A percentile compares a stretch with the other conserved stretches of the same genome.
phyloP scores from a whole-genome alignment of 129 eudicot species.

The Helianthus tuberosus region DNA sequence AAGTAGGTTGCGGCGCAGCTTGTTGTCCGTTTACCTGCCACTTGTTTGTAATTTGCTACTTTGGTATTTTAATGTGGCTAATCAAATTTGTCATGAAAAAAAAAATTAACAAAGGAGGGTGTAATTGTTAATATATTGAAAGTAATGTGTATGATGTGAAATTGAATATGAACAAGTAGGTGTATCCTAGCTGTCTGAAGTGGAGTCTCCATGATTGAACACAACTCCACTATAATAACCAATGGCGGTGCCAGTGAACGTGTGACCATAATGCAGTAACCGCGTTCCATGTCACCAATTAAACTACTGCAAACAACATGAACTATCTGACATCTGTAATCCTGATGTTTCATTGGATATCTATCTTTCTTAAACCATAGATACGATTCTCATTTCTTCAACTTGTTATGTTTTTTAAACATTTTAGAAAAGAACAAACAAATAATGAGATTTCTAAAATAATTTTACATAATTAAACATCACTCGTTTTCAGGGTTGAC shows the following conservation, averaged over 20 bases:
- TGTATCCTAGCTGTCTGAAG: conserved; percentile 37
- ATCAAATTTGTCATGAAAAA: no score
- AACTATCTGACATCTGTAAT: not conserved
- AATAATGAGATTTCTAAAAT: no score
- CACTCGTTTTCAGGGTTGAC: no score
- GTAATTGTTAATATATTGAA: not conserved
- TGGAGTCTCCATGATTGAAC: conserved; percentile 31
- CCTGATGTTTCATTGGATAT: not conserved
- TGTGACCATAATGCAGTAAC: not conserved
- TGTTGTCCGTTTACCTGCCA: no score
- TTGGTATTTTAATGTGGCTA: no score
- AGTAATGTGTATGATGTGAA: conserved; percentile 11
- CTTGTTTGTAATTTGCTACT: no score
- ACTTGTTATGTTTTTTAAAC: no score
- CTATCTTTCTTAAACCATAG: not conserved
- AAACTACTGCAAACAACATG: not conserved
- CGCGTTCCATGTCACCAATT: conserved; percentile 6
- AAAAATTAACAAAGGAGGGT: not conserved
- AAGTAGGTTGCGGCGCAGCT: no score
- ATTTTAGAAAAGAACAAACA: no score
- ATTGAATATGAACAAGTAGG: conserved; percentile 20
- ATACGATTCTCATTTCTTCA: not conserved
- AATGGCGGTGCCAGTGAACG: conserved; percentile 9
- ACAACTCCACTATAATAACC: conserved; percentile 11
- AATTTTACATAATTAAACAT: no score